A percentile compares a stretch with the other conserved stretches of the same genome.
Evolutionary conservation across 495 filamentous ascomycete species (phyloP).

Genomic region (Penicillium fimorum): DNA sequence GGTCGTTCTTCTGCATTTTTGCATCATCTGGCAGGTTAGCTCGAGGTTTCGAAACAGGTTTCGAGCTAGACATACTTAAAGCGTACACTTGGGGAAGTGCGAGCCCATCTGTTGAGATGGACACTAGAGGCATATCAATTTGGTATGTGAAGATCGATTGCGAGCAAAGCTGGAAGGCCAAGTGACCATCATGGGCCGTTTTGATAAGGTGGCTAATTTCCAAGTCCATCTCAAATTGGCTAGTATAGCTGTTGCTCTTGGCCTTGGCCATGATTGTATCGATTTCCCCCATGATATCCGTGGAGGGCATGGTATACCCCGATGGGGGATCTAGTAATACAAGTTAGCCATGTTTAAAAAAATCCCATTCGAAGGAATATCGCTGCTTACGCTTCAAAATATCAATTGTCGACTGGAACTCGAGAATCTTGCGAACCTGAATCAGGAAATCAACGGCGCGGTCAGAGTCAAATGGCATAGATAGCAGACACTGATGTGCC

Average conservation of each 20-base stretch:
- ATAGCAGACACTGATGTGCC: slow-evolving; percentile 53
- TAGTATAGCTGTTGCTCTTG: slow-evolving; percentile 33
- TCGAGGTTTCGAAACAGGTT: neutral
- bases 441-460: slow-evolving; percentile 50
- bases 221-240: slow-evolving; percentile 52
- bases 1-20: slow-evolving; percentile 13
- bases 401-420: slow-evolving; percentile 56
- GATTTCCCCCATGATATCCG: slow-evolving; percentile 50
- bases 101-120: slow-evolving; percentile 39
- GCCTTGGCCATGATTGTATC: slow-evolving; percentile 43
- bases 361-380: neutral
- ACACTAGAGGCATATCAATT: slow-evolving; percentile 29
- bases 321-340: slow-evolving; percentile 42
- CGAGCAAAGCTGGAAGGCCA: slow-evolving; percentile 33
- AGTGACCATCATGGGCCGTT: slow-evolving; percentile 52
- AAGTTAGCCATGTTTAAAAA: slow-evolving; percentile 6
- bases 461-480: slow-evolving; percentile 54
- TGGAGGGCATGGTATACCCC: slow-evolving; percentile 52
- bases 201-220: slow-evolving; percentile 39
- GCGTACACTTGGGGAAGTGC: slow-evolving; percentile 36
- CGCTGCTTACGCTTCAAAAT: slow-evolving; percentile 43
- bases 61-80: slow-evolving; percentile 15
- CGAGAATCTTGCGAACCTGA: slow-evolving; percentile 55
- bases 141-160: slow-evolving; percentile 26
- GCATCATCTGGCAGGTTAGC: slow-evolving; percentile 21